Percentiles rank a stretch among this genome's conserved stretches.
Evolutionary conservation across 129 eudicot genomes (phyloP).

Genomic region (Flaveria sonorensis): DNA sequence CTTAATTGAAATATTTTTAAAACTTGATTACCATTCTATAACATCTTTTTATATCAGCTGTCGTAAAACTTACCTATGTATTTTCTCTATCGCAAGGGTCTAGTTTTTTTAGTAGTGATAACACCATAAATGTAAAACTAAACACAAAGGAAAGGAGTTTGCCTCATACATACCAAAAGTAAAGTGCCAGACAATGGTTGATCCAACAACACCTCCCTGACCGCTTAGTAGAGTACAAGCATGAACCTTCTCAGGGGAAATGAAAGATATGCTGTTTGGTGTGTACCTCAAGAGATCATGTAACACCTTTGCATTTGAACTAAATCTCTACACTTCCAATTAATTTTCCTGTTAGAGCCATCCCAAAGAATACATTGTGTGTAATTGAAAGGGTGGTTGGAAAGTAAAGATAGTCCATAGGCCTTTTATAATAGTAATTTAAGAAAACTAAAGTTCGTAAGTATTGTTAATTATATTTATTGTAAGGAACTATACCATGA

Average conservation of each 20-base stretch:
- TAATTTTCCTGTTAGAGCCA: not conserved
- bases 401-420: not conserved
- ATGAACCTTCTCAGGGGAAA: not conserved
- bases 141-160: no score
- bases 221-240: not conserved
- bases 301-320: not conserved
- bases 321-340: not conserved
- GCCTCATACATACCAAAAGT: not conserved
- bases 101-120: no score
- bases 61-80: no score
- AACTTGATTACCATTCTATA: no score
- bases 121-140: no score
- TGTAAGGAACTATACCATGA: no score
- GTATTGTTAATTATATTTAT: no score
- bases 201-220: not conserved
- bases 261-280: not conserved
- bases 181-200: not conserved
- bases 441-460: no score
- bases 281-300: not conserved
- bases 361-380: not conserved
- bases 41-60: no score
- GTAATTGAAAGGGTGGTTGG: not conserved
- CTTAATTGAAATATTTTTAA: no score
- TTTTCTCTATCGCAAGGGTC: no score
- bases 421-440: not conserved